Evolutionary conservation across 2,329 filamentous ascomycete species (phyloP), one percentile per base, ranked within the genome.

Genomic region (Calonectria multiphialidica): DNA sequence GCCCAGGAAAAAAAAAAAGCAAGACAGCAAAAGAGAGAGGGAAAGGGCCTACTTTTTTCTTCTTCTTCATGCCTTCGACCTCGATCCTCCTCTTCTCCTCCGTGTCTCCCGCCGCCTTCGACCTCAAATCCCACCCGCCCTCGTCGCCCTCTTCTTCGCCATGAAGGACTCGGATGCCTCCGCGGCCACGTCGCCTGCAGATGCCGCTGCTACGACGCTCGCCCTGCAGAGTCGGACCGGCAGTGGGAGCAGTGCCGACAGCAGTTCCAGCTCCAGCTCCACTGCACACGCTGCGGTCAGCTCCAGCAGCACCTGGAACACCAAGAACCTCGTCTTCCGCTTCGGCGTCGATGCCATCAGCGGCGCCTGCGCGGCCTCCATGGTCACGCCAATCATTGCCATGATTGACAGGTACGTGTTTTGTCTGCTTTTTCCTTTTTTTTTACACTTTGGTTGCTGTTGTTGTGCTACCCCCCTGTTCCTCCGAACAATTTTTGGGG

Each of bases 301-400:
- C 25, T 61, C 30, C 55, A 25, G 15, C 68, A 62, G 15, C 68
- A 62, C 73, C 83, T 96, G 94, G 93, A 97, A 97, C 82, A 96
- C 94, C 28, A 90, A 91, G 75, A 93, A 94, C 77, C 83, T 98
- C 68, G 89, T 89, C 16, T 82, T 89, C 75, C 89, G 95, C 65
- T 80, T 97, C 15, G 90, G 88, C 50, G 90, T 91, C 18, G 95
- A 98, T 85, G 83, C 90, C 25, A 83, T 90, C 53, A 92, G 93
- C 78, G 95, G 95, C 1, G 88, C 90, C 2, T 89, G 90, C 55
- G 94, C 95, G 13, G 95, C 93, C 2, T 90, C 89, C 8, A 86
- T 97, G 72, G 93, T 98, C 59, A 95, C 95, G 67, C 95, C 96
- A 1, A 82, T 97, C 45, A 96, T 98, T 74, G 94, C 93, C 44